phyloP scores from a whole-genome alignment of 176 grass and related monocot species.

The Avena sativa region DNA sequence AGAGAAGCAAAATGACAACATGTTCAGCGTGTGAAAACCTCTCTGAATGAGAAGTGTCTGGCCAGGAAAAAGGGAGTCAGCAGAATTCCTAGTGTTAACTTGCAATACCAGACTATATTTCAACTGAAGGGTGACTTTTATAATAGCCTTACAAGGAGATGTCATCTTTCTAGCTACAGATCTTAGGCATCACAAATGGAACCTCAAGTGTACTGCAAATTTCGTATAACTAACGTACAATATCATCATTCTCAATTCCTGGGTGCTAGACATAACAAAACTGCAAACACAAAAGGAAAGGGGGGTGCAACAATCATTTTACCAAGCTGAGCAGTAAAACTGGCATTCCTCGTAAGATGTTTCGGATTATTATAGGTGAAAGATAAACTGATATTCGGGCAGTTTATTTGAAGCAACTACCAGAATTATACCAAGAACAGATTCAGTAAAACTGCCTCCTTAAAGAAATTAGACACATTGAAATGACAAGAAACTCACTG shows the following conservation, averaged over 20 bases:
- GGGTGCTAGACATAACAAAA: constrained; percentile 10
- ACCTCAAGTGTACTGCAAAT: not conserved
- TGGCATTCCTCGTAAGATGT: not conserved
- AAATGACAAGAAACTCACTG: constrained; percentile 69
- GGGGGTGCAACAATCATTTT: not conserved
- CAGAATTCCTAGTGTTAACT: constrained; percentile 3
- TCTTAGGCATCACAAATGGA: not conserved
- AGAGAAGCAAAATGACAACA: constrained; percentile 11
- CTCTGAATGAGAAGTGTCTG: not conserved
- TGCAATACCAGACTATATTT: constrained; percentile 14
- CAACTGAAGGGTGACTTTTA: not conserved
- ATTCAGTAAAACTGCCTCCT: constrained; percentile 19
- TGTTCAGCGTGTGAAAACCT: not conserved
- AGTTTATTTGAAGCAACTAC: not conserved
- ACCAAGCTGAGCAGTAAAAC: not conserved
- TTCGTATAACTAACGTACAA: not conserved
- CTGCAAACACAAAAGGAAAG: not conserved
- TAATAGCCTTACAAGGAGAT: not conserved
- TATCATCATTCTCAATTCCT: not conserved
- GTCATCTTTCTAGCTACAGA: not conserved
- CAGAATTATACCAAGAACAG: not conserved
- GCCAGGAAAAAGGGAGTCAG: not conserved
- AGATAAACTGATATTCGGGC: not conserved
- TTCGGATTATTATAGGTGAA: constrained; percentile 13
- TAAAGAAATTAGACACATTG: constrained; percentile 25